Conservation (phyloP, 768 basidiomycete genomes). For the Porpolomopsis calyptriformis region DNA sequence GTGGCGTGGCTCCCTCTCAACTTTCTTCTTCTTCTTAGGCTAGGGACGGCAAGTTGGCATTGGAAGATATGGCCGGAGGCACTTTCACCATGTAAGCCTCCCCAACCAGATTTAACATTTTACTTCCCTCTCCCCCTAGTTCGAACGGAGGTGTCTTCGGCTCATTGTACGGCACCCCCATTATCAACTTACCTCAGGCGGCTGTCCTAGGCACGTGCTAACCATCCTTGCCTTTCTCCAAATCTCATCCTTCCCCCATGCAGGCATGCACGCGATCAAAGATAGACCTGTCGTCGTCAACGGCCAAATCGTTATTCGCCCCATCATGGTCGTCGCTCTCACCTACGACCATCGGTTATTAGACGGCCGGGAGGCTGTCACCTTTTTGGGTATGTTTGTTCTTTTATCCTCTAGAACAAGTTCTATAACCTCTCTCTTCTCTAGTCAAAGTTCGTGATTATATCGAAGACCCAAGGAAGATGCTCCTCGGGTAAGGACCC, state of each 20-base stretch:
- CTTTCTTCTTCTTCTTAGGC: conserved; percentile 41
- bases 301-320: conserved; percentile 92
- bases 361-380: conserved; percentile 92
- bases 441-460: conserved; percentile 87
- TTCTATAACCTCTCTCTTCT: conserved; percentile 2
- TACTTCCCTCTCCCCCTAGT: conserved; percentile 30
- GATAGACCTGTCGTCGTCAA: conserved; percentile 84
- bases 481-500: conserved; percentile 46
- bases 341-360: conserved; percentile 95
- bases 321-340: conserved; percentile 90
- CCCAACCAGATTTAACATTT: conserved; percentile 1
- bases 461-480: conserved; percentile 89
- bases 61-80: conserved; percentile 97
- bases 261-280: conserved; percentile 92
- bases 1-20: conserved; percentile 4
- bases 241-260: background rate
- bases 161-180: conserved; percentile 94
- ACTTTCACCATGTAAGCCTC: conserved; percentile 89
- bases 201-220: conserved; percentile 69
- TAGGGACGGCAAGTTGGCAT: conserved; percentile 82
- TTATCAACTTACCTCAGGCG: conserved; percentile 93
- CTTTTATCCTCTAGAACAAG: background rate
- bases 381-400: conserved; percentile 78
- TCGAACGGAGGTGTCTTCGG: conserved; percentile 99
- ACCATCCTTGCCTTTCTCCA: background rate